Evolutionary conservation across 441 rosid species (phyloP).

Genomic region (Rhodomyrtus psidioides): DNA sequence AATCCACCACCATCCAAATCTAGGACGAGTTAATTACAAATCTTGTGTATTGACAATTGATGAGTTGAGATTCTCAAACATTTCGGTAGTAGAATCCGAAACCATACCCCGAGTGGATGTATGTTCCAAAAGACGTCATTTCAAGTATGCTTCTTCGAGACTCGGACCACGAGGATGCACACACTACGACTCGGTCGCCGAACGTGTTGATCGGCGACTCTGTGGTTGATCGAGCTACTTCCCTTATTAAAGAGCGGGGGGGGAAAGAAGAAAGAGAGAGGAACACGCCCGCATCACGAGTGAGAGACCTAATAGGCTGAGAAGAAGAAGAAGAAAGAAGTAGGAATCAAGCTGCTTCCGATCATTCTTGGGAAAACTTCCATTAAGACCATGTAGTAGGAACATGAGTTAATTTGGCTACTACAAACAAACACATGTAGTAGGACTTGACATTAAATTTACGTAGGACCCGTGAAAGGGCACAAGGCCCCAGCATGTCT

Average conservation of each 20-base stretch:
- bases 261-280: background rate
- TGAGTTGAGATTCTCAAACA: background rate
- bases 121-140: background rate
- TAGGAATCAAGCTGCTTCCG: background rate
- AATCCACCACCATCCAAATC: background rate
- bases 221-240: background rate
- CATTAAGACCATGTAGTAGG: background rate
- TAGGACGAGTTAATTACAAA: background rate
- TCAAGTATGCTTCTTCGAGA: background rate
- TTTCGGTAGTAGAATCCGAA: background rate
- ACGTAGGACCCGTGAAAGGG: conserved; percentile 31
- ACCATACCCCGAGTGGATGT: background rate
- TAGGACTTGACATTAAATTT: conserved; percentile 2
- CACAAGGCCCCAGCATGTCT: conserved; percentile 64
- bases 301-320: background rate
- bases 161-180: background rate
- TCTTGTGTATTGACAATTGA: background rate
- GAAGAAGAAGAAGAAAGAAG: background rate
- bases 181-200: fast-evolving
- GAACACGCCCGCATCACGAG: background rate
- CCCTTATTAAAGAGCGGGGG: too few species aligned
- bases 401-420: background rate
- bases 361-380: background rate
- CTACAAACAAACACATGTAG: background rate
- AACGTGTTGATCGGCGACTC: background rate